Conservation (phyloP, 768 basidiomycete species). For the Agaricus subrufescens region DNA sequence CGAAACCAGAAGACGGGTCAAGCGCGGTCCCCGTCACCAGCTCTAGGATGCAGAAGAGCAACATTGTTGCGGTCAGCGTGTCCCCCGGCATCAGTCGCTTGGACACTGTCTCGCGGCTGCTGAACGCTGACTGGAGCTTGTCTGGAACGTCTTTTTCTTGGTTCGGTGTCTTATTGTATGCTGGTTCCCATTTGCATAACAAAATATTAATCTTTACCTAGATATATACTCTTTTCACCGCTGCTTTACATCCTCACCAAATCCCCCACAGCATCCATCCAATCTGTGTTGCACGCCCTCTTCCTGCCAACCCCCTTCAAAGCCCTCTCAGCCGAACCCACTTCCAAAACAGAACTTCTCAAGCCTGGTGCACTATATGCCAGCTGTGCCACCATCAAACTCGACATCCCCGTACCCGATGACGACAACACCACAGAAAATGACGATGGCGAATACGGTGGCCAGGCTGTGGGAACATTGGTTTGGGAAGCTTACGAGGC, state of each 20-base stretch:
- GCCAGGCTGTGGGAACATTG: constrained; percentile 60
- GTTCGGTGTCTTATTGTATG: too few species aligned
- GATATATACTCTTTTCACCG: too few species aligned
- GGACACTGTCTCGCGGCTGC: constrained; percentile 58
- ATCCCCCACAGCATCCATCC: constrained; percentile 56
- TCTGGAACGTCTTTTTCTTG: not conserved
- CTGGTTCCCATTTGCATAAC: too few species aligned
- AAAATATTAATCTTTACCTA: too few species aligned
- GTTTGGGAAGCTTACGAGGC: constrained; percentile 78
- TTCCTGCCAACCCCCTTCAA: constrained; percentile 83
- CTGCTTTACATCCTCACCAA: constrained; percentile 37
- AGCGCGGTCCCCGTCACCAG: constrained; percentile 32
- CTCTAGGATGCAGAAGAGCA: constrained; percentile 48
- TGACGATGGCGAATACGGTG: constrained; percentile 62
- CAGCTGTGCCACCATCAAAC: constrained; percentile 62
- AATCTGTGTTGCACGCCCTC: constrained; percentile 75
- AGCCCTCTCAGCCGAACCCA: constrained; percentile 24
- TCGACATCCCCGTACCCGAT: constrained; percentile 30
- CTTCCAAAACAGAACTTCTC: constrained; percentile 45
- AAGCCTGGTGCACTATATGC: constrained; percentile 76
- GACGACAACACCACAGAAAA: not conserved
- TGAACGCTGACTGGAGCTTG: constrained; percentile 40
- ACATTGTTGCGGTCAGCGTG: constrained; percentile 70
- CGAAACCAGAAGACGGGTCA: constrained; percentile 33
- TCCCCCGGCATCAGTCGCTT: constrained; percentile 73